These are phyloP conservation scores for Cryptococcus wingfieldii DNA, from an alignment of 1,284 basidiomycete species.

Conservation along the genomic window DNA sequence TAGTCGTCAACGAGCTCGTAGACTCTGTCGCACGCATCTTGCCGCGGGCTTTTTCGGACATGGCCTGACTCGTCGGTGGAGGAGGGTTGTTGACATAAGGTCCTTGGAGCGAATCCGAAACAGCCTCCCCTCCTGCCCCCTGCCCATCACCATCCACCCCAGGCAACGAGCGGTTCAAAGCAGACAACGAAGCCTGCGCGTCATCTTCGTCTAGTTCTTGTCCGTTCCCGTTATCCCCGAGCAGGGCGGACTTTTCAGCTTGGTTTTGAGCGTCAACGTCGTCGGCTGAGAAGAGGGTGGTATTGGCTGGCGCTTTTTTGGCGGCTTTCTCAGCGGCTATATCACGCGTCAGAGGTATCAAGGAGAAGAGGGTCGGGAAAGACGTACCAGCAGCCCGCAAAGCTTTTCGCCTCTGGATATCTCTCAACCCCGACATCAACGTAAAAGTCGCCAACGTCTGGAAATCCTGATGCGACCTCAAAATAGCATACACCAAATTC, in stretches of 20 bases:
- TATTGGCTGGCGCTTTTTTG: background rate
- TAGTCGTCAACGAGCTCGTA: slow-evolving; percentile 9
- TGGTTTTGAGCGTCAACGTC: slow-evolving; percentile 43
- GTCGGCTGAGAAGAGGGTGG: slow-evolving; percentile 24
- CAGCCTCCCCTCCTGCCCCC: too few relatives aligned
- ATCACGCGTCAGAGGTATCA: background rate
- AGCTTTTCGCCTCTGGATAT: slow-evolving; percentile 69
- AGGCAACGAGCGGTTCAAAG: background rate
- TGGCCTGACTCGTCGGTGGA: slow-evolving; percentile 26
- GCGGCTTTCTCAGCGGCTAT: slow-evolving; percentile 16
- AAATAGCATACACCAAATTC: slow-evolving; percentile 78
- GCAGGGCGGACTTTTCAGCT: slow-evolving; percentile 44
- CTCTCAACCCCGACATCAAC: slow-evolving; percentile 71
- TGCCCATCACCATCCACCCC: background rate
- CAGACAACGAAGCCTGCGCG: background rate
- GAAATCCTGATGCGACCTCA: slow-evolving; percentile 75
- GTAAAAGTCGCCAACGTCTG: slow-evolving; percentile 87
- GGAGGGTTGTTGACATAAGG: slow-evolving; percentile 1
- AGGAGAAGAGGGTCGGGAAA: background rate
- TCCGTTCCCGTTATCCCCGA: slow-evolving; percentile 18
- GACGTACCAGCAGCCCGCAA: slow-evolving; percentile 57
- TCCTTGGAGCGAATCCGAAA: background rate
- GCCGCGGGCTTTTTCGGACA: slow-evolving; percentile 78
- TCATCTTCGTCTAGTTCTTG: slow-evolving; percentile 29
- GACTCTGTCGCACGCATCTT: slow-evolving; percentile 68